phyloP scores from a whole-genome alignment of 1,284 basidiomycete genomes.

The Microbotryum scabiosae region DNA sequence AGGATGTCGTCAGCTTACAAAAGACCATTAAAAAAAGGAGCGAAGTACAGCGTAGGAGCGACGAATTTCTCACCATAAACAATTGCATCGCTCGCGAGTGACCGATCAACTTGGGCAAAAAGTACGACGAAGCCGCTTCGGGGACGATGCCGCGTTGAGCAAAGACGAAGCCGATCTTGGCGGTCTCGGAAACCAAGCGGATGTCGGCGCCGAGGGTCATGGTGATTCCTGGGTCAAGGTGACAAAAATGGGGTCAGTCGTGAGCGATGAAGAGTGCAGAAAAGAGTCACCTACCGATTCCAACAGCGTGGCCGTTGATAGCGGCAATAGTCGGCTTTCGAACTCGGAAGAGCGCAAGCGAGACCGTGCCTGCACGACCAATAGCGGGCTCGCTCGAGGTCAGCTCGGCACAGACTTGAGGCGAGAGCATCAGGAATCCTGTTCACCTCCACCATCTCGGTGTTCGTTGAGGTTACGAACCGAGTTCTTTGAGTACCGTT shows the following conservation, averaged over 20 bases:
- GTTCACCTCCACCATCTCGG: no score
- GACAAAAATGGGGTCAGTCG: neutral
- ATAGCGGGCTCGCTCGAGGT: neutral
- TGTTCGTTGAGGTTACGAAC: constrained; percentile 1
- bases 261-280: neutral
- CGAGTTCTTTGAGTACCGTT: neutral
- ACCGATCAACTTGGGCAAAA: constrained; percentile 14
- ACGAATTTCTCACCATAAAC: constrained; percentile 6
- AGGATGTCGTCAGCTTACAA: neutral
- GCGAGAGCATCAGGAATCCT: neutral
- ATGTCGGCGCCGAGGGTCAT: constrained; percentile 14
- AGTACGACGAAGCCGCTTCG: constrained; percentile 11
- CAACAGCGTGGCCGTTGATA: constrained; percentile 15
- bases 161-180: constrained; percentile 19
- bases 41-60: neutral
- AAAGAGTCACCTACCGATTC: neutral
- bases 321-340: constrained; percentile 13
- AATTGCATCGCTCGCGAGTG: constrained; percentile 12
- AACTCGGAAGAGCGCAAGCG: neutral
- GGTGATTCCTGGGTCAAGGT: constrained; percentile 2
- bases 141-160: constrained; percentile 10
- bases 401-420: neutral
- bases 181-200: constrained; percentile 3
- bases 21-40: neutral
- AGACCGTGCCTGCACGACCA: constrained; percentile 2